Evolutionary conservation across 139 green algal genomes (phyloP).

Genomic region (Pycnococcus provasolii): DNA sequence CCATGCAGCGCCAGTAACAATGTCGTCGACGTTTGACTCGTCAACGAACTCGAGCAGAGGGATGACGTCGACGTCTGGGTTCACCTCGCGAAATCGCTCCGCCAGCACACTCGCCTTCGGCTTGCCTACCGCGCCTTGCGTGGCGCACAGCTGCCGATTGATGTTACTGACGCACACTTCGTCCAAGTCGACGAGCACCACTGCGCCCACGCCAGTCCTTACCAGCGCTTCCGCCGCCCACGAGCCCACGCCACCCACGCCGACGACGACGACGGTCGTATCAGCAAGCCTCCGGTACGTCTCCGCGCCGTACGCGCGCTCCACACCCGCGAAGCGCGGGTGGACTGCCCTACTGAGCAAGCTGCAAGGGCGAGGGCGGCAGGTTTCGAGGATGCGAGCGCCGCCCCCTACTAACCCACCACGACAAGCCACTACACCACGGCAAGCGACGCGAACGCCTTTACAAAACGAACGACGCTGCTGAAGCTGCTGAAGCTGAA

Average conservation of each 20-base stretch:
- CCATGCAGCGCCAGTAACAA: not conserved
- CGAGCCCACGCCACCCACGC: slow-evolving; percentile 45
- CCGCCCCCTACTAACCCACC: too few relatives aligned
- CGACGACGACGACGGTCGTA: slow-evolving; percentile 42
- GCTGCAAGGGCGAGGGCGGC: too few relatives aligned
- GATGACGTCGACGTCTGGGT: slow-evolving; percentile 22
- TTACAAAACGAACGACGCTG: too few relatives aligned
- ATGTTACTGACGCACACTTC: slow-evolving; percentile 43
- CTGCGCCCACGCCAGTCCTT: slow-evolving; percentile 12
- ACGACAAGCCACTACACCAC: too few relatives aligned
- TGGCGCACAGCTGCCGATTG: slow-evolving; percentile 43
- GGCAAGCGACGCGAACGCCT: too few relatives aligned
- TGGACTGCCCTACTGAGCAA: too few relatives aligned
- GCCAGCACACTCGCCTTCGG: slow-evolving; percentile 37
- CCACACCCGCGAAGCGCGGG: slow-evolving; percentile 9
- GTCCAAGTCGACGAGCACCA: slow-evolving; percentile 28
- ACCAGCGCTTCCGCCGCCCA: slow-evolving; percentile 44
- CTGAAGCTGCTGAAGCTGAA: too few relatives aligned
- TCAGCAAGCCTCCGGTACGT: slow-evolving; percentile 22
- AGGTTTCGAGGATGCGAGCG: too few relatives aligned
- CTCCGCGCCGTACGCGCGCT: slow-evolving; percentile 9
- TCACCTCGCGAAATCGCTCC: slow-evolving; percentile 41
- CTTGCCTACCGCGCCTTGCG: slow-evolving; percentile 34
- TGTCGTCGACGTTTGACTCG: slow-evolving; percentile 14
- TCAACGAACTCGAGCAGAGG: slow-evolving; percentile 15